phyloP scores from a whole-genome alignment of 2,329 filamentous ascomycete genomes.

The Epichloe elymi region DNA sequence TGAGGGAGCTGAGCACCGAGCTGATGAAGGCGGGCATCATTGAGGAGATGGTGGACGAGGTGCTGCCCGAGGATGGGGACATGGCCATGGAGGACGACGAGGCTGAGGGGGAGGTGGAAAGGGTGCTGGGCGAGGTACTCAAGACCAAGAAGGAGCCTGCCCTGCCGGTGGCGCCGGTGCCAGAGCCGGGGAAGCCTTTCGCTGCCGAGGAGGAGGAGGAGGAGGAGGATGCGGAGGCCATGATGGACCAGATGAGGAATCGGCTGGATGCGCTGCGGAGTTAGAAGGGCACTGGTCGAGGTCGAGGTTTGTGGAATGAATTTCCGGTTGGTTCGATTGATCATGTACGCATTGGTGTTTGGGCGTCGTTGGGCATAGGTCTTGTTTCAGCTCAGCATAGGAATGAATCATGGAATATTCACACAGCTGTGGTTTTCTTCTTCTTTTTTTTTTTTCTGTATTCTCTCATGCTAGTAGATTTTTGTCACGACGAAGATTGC shows the following conservation, averaged over 20 bases:
- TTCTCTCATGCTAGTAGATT: background rate
- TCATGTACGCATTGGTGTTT: background rate
- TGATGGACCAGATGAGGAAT: conserved; percentile 89
- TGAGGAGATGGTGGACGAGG: conserved; percentile 91
- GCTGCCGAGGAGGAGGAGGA: conserved; percentile 40
- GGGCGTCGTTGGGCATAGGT: background rate
- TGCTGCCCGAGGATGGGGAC: conserved; percentile 61
- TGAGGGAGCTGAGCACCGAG: conserved; percentile 77
- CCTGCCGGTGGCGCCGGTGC: conserved; percentile 41
- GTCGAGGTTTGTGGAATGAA: background rate
- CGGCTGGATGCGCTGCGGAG: conserved; percentile 84
- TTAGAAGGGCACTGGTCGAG: conserved; percentile 22
- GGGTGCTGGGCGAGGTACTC: conserved; percentile 80
- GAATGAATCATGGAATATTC: background rate
- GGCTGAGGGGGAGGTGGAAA: conserved; percentile 72
- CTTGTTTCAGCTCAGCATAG: background rate
- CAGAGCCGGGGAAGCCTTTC: conserved; percentile 32
- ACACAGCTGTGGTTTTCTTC: background rate
- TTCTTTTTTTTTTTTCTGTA: background rate
- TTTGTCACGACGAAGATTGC: no score
- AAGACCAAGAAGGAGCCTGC: conserved; percentile 60
- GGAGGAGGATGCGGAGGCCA: conserved; percentile 71
- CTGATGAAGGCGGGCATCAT: conserved; percentile 92
- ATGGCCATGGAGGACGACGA: conserved; percentile 65
- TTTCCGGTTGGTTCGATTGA: background rate